Conservation (phyloP, 306 rosid species). For the Quercus mongolica region DNA sequence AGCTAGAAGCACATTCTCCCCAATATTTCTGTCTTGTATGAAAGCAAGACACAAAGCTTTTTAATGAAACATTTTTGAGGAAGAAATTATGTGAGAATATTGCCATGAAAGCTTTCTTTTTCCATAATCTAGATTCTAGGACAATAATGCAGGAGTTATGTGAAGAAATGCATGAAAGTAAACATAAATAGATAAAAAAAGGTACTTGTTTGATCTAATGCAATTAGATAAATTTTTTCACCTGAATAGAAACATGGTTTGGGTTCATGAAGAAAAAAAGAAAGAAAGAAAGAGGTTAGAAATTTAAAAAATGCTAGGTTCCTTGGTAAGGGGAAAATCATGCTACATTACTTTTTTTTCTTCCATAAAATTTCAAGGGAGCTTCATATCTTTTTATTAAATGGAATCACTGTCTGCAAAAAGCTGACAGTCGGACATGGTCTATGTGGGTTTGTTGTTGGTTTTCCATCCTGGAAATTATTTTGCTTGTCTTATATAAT, state of each 20-base stretch:
- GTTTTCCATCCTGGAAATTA: neutral
- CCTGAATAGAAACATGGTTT: neutral
- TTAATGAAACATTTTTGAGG: neutral
- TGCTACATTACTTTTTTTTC: neutral
- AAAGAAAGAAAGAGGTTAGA: too few relatives aligned
- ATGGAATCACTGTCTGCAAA: neutral
- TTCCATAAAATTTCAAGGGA: neutral
- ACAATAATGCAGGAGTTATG: neutral
- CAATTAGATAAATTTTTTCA: neutral
- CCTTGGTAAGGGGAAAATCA: neutral
- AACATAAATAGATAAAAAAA: neutral
- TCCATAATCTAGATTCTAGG: neutral
- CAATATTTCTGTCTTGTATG: too few relatives aligned
- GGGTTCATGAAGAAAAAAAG: neutral
- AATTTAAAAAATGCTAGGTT: neutral
- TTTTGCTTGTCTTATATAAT: neutral
- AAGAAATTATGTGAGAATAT: neutral
- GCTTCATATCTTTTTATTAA: neutral
- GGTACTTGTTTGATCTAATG: neutral
- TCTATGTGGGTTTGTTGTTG: neutral
- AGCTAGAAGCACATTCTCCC: too few relatives aligned
- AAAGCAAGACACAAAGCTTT: too few relatives aligned
- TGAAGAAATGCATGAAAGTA: neutral
- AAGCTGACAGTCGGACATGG: neutral
- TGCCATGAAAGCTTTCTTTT: neutral